Base-by-base conservation (phyloP, 164 flowering plant species). In the Macadamia integrifolia region DNA sequence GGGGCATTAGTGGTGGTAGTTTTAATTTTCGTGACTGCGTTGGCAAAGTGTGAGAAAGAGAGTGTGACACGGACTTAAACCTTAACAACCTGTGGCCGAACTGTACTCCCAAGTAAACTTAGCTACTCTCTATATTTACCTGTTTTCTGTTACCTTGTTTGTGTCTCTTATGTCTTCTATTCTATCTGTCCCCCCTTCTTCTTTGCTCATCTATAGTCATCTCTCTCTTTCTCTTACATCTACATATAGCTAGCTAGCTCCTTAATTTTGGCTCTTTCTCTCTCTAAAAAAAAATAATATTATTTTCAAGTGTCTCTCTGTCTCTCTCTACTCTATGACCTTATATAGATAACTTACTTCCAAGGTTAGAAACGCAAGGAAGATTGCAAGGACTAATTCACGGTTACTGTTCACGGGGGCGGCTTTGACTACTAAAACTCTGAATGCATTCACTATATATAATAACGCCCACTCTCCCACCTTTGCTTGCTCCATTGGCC, bases 321-420 rank as follows among this genome's bases (percentile, higher is more conserved):
- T 49, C 14, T 3, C 53, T 49, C 11, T 49, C 53, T 65, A 30
- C 32, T 29, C 59, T 43, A 64, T 35, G 40, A 35, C 40, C 40
- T 5, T 58, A 44, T 28, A 49, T 49, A 13, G 17, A 57, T 69
- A 66, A 69, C 72, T 75, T 76, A 69, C 72, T 75, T 76, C 31
- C 56, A 53, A 77, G 74, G 75, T 64, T 70, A 75, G 79, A 74
- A 70, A 72, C 67, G 74, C 74, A 77, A 80, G 75, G 61, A 70
- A 80, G 72, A 71, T 63, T 71, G 84, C 40, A 74, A 74, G 73
- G 79, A 77, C 74, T 62, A 62, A 77, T 77, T 72, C 76, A 74
- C 74, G 78, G 73, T 74, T 71, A 80, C 74, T 78, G 66, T 71
- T 78, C 73, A 68, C 64, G 66, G 66, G 76, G 73, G 69, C 75